Conservation (phyloP, 306 rosid genomes). For the Rosa lucieae region DNA sequence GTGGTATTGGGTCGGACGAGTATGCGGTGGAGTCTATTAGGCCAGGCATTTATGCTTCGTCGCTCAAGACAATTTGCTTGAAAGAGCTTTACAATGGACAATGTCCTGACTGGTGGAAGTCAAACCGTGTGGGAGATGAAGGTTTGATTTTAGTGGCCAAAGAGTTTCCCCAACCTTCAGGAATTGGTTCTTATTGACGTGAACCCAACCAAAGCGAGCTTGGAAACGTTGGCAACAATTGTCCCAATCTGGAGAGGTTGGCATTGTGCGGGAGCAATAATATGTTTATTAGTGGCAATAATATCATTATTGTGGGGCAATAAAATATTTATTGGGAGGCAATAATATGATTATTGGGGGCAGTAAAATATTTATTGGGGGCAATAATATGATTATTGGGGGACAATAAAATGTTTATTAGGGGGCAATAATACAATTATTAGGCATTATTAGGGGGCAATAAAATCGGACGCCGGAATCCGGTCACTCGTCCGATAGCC, state of each 20-base stretch:
- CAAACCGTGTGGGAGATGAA: slow-evolving; percentile 83
- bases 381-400: no score
- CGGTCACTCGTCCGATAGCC: no score
- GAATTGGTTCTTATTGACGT: slow-evolving; percentile 89
- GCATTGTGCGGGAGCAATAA: slow-evolving; percentile 88
- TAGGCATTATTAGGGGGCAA: no score
- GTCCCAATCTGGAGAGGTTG: slow-evolving; percentile 80
- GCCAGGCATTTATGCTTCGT: slow-evolving; percentile 61
- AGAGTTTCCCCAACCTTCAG: slow-evolving; percentile 72
- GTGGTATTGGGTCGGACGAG: slow-evolving; percentile 59
- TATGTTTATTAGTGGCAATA: no score
- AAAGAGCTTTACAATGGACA: slow-evolving; percentile 91
- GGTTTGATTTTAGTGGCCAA: slow-evolving; percentile 83
- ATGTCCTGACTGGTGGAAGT: slow-evolving; percentile 95
- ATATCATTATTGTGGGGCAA: no score
- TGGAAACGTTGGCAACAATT: slow-evolving; percentile 83
- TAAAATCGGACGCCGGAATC: no score
- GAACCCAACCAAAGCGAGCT: slow-evolving; percentile 77
- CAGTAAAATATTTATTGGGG: no score
- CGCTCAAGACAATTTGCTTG: slow-evolving; percentile 68
- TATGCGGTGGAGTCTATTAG: slow-evolving; percentile 70
- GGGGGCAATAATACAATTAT: no score
- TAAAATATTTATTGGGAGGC: no score
- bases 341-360: no score
- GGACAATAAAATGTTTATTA: no score